phyloP scores from a whole-genome alignment of 148 eudicot species.

The Amaranthus cruentus region DNA sequence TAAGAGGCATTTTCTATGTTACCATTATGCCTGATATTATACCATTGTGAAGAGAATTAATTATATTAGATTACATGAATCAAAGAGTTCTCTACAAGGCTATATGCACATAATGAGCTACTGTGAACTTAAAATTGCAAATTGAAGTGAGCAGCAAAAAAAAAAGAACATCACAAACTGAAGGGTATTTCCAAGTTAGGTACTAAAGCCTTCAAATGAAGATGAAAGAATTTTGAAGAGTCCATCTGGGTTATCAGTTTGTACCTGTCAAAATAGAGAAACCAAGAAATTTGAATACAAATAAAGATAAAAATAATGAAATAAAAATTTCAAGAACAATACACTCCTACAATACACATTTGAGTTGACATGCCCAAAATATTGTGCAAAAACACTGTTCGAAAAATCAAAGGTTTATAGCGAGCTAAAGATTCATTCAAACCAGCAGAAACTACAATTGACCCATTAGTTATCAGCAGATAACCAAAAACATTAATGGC shows the following conservation, averaged over 20 bases:
- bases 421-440: not conserved
- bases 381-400: not conserved
- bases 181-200: constrained; percentile 2
- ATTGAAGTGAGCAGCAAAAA: not conserved
- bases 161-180: not conserved
- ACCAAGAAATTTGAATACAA: not conserved
- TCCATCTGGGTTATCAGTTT: constrained; percentile 93
- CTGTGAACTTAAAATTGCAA: not conserved
- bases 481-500: too few species aligned
- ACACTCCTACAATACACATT: not conserved
- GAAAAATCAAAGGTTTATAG: too few species aligned
- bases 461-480: not conserved
- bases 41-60: not conserved
- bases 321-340: not conserved
- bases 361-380: not conserved
- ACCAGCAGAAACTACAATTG: not conserved
- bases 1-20: too few species aligned
- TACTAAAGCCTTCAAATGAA: constrained; percentile 56
- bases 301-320: not conserved
- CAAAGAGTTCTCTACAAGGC: not conserved
- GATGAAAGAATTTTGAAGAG: constrained; percentile 75
- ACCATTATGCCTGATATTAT: not conserved
- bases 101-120: constrained; percentile 6
- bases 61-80: not conserved
- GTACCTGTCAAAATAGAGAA: constrained; percentile 49